A percentile compares a stretch with the other conserved stretches of the same genome.
Conservation (phyloP, 2,329 filamentous ascomycete species). For the Penicillium sp. region DNA sequence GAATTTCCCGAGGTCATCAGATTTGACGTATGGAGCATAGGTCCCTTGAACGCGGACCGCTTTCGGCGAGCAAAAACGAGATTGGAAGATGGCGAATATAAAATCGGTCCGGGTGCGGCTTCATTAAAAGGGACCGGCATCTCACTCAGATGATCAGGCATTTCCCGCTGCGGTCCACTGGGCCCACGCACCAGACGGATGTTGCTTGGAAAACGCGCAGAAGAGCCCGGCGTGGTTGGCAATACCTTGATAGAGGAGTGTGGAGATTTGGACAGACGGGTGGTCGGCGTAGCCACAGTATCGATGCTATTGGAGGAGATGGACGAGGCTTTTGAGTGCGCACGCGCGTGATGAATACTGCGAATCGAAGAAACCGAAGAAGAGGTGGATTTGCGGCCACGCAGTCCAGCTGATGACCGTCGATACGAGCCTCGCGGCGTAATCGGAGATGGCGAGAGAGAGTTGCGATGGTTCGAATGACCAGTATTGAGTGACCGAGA, state of each 20-base stretch:
- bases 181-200: constrained; percentile 69
- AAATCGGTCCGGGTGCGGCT: constrained; percentile 29
- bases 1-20: constrained; percentile 30
- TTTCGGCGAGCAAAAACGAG: constrained; percentile 44
- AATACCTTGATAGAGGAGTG: constrained; percentile 93
- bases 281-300: constrained; percentile 62
- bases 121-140: constrained; percentile 35
- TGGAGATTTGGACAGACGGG: constrained; percentile 63
- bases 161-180: constrained; percentile 23
- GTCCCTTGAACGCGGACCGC: constrained; percentile 42
- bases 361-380: constrained; percentile 91
- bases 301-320: constrained; percentile 76
- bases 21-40: constrained; percentile 37
- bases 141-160: constrained; percentile 19
- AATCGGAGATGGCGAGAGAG: constrained; percentile 76
- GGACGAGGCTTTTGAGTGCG: constrained; percentile 89
- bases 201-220: constrained; percentile 70
- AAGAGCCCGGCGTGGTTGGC: constrained; percentile 74
- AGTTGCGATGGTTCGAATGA: constrained; percentile 54
- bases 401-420: constrained; percentile 72
- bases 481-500: constrained; percentile 32
- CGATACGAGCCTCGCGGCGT: constrained; percentile 84
- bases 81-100: constrained; percentile 38
- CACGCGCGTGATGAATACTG: constrained; percentile 81
- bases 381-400: constrained; percentile 90